Conservation (phyloP, 2,329 filamentous ascomycete species). For the Fusarium sp. region DNA sequence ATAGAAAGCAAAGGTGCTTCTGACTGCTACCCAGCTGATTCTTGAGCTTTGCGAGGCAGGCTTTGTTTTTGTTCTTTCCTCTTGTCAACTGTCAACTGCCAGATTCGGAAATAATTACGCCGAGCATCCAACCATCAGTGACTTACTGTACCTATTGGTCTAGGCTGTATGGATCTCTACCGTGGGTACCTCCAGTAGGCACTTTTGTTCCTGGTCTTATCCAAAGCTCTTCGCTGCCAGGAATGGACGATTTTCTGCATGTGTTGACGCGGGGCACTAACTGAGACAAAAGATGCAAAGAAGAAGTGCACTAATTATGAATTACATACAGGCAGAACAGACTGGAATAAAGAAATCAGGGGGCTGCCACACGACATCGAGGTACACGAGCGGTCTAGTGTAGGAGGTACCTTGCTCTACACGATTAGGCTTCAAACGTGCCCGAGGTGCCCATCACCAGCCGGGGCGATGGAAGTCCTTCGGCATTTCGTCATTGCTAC, state of each 20-base stretch:
- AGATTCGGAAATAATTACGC: slow-evolving; percentile 29
- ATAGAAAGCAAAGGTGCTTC: background rate
- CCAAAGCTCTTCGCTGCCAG: background rate
- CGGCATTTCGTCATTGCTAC: slow-evolving; percentile 34
- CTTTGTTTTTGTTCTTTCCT: slow-evolving; percentile 18
- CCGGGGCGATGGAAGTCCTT: slow-evolving; percentile 16
- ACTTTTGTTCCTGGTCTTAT: background rate
- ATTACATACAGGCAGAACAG: background rate
- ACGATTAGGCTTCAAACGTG: slow-evolving; percentile 1
- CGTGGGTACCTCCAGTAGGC: background rate
- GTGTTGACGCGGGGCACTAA: background rate
- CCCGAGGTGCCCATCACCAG: slow-evolving; percentile 14
- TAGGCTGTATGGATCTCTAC: background rate
- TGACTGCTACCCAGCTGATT: slow-evolving; percentile 1
- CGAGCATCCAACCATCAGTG: slow-evolving; percentile 20
- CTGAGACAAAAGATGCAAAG: background rate
- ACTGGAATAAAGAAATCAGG: slow-evolving; percentile 4
- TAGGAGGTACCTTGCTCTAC: background rate
- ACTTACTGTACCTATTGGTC: background rate
- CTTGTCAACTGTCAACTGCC: slow-evolving; percentile 20
- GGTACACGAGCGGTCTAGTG: slow-evolving; percentile 10
- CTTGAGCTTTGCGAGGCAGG: background rate
- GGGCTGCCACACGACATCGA: slow-evolving; percentile 13
- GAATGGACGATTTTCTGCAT: background rate
- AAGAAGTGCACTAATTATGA: background rate